Evolutionary conservation across 352 stramenopile species (phyloP).

Genomic region (Elongisporangium anandrum): DNA sequence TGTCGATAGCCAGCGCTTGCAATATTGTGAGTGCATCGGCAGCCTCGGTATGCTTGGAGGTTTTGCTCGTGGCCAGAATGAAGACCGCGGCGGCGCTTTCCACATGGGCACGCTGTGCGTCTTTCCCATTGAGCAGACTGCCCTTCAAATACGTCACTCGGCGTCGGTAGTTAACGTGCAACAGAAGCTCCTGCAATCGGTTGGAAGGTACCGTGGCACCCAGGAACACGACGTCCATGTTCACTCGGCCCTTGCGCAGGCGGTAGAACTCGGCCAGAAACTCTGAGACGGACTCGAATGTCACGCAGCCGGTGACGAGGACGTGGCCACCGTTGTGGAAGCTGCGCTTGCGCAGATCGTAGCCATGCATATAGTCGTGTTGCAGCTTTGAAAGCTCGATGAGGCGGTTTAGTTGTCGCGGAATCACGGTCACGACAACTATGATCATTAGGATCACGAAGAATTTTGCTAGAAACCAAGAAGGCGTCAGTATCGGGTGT

Average conservation of each 20-base stretch:
- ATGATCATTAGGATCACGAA: slow-evolving; percentile 65
- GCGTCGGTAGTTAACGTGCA: slow-evolving; percentile 37
- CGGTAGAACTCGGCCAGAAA: slow-evolving; percentile 68
- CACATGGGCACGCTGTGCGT: slow-evolving; percentile 40
- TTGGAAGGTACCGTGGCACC: slow-evolving; percentile 26
- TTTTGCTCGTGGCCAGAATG: slow-evolving; percentile 47
- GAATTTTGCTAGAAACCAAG: slow-evolving; percentile 26
- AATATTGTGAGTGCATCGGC: slow-evolving; percentile 49
- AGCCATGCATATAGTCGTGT: slow-evolving; percentile 48
- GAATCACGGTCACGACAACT: slow-evolving; percentile 53
- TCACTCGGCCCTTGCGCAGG: slow-evolving; percentile 40
- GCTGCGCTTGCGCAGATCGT: slow-evolving; percentile 29
- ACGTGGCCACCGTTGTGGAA: slow-evolving; percentile 45
- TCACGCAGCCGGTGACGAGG: slow-evolving; percentile 42
- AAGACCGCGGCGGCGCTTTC: slow-evolving; percentile 46
- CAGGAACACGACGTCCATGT: slow-evolving; percentile 62
- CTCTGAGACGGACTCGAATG: slow-evolving; percentile 33
- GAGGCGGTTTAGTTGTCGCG: slow-evolving; percentile 45
- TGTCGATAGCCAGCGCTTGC: slow-evolving; percentile 49
- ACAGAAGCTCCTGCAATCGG: slow-evolving; percentile 29
- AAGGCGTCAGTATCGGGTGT: no score
- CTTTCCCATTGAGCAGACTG: slow-evolving; percentile 43
- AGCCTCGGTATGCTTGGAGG: slow-evolving; percentile 28
- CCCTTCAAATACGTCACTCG: slow-evolving; percentile 55
- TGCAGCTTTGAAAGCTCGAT: slow-evolving; percentile 44